Percentiles rank a stretch among this genome's conserved stretches.
Conservation (phyloP, 495 filamentous ascomycete species). For the Hypoxylon subgilvum region DNA sequence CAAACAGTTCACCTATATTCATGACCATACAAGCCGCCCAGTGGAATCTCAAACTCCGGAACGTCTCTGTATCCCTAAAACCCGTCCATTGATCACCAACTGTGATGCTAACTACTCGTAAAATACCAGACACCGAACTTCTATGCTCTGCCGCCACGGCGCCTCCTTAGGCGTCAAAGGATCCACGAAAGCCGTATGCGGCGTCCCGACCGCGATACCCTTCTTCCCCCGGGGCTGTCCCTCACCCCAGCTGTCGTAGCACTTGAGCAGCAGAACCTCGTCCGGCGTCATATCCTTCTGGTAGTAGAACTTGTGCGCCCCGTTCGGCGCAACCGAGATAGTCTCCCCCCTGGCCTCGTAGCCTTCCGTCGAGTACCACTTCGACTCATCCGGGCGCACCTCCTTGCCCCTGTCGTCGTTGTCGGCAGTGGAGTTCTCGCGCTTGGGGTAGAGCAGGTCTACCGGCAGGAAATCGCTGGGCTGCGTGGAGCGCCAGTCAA, state of each 20-base stretch:
- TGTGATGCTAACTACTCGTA: too few species aligned
- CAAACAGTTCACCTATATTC: too few species aligned
- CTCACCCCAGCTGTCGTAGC: constrained; percentile 73
- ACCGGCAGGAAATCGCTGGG: constrained; percentile 71
- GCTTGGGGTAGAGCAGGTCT: constrained; percentile 74
- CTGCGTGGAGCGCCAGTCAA: constrained; percentile 65
- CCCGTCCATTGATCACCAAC: too few species aligned
- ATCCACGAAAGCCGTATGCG: constrained; percentile 85
- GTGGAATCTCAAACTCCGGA: too few species aligned
- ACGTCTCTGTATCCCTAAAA: too few species aligned
- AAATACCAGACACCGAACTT: constrained; percentile 86
- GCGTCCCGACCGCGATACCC: constrained; percentile 69
- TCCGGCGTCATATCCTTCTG: constrained; percentile 78
- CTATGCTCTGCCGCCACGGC: constrained; percentile 79
- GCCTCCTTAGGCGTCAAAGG: constrained; percentile 67
- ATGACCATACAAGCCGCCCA: too few species aligned
- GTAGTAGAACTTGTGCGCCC: constrained; percentile 73
- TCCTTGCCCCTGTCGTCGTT: constrained; percentile 50
- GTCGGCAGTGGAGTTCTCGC: constrained; percentile 44
- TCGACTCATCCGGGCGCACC: constrained; percentile 34
- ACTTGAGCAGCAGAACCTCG: constrained; percentile 82
- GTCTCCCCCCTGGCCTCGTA: constrained; percentile 52
- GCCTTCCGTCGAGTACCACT: constrained; percentile 41
- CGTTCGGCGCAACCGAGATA: constrained; percentile 60
- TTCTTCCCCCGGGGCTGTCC: constrained; percentile 47